Percentiles rank a stretch among this genome's conserved stretches.
Evolutionary conservation across 495 filamentous ascomycete species (phyloP).

Genomic region (Darksidea phi): DNA sequence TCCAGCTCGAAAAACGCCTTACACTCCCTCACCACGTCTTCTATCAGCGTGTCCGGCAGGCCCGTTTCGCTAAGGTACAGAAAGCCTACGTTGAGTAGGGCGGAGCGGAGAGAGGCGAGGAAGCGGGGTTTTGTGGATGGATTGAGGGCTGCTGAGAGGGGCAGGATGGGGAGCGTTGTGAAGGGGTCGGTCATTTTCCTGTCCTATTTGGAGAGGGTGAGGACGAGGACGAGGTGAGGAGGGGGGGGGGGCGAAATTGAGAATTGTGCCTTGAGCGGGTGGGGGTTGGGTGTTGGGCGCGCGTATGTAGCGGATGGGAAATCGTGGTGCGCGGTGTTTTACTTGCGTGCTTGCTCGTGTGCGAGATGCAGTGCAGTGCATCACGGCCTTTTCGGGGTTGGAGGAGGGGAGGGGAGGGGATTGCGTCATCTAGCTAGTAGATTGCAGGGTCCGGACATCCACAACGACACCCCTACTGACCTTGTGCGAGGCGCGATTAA

Average conservation of each 20-base stretch:
- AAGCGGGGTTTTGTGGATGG: slow-evolving; percentile 72
- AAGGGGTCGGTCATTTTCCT: slow-evolving; percentile 57
- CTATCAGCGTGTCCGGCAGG: slow-evolving; percentile 63
- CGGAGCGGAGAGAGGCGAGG: slow-evolving; percentile 68
- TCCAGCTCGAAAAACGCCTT: slow-evolving; percentile 75
- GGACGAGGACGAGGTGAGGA: no score
- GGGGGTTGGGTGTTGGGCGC: no score
- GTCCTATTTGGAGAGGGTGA: no score
- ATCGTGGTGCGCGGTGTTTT: no score
- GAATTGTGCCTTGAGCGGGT: no score
- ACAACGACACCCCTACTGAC: no score
- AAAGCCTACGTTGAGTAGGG: slow-evolving; percentile 88
- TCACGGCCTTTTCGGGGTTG: neutral
- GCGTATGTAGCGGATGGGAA: no score
- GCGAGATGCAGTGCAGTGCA: no score
- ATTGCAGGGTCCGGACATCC: no score
- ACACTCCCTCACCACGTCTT: slow-evolving; percentile 66
- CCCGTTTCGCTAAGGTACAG: slow-evolving; percentile 86
- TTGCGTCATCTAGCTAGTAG: neutral
- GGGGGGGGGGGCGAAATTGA: no score
- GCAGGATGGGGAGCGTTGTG: slow-evolving; percentile 74
- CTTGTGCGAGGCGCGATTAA: no score
- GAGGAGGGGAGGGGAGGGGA: slow-evolving; percentile 1
- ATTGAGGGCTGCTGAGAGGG: slow-evolving; percentile 64
- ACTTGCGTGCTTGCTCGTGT: no score